Evolutionary conservation across 1,284 basidiomycete genomes (phyloP).

Genomic region (Cryptococcus neoformans): DNA sequence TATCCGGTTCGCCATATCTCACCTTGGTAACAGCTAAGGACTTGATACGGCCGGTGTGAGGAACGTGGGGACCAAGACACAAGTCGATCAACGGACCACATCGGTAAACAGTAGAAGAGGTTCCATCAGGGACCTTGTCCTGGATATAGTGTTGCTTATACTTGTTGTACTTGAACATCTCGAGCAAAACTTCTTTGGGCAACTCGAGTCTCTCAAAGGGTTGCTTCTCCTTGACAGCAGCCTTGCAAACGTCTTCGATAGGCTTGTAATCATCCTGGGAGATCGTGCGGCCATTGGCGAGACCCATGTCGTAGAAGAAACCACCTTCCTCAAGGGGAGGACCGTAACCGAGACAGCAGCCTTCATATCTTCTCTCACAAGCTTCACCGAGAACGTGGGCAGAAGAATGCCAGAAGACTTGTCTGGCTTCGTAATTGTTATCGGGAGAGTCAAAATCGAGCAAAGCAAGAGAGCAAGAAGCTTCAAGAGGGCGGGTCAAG

Average conservation of each 20-base stretch:
- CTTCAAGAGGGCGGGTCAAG: conserved; percentile 87
- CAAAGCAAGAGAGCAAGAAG: conserved; percentile 73
- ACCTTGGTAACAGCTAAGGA: conserved; percentile 93
- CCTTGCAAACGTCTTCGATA: conserved; percentile 84
- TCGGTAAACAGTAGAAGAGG: conserved; percentile 96
- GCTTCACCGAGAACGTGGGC: conserved; percentile 99
- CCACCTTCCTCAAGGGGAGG: conserved; percentile 93
- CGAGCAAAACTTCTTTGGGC: conserved; percentile 86
- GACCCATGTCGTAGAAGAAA: conserved; percentile 97
- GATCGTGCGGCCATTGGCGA: conserved; percentile 60
- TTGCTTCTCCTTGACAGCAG: conserved; percentile 93
- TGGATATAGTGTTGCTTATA: conserved; percentile 98
- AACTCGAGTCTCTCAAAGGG: conserved; percentile 93
- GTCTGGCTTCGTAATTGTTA: conserved; percentile 77
- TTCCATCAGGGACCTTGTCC: conserved; percentile 93
- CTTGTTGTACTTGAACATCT: conserved; percentile 99
- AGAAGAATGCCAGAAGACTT: conserved; percentile 99
- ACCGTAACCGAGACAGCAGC: conserved; percentile 95
- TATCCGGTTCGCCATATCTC: conserved; percentile 8
- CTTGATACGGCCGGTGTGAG: conserved; percentile 97
- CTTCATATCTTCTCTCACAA: conserved; percentile 86
- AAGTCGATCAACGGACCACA: conserved; percentile 99
- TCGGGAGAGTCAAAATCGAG: conserved; percentile 88
- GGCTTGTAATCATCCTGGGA: conserved; percentile 77
- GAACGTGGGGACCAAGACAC: conserved; percentile 95